phyloP scores from a whole-genome alignment of 352 stramenopile genomes.

The Phytophthora macrochlamydospora region DNA sequence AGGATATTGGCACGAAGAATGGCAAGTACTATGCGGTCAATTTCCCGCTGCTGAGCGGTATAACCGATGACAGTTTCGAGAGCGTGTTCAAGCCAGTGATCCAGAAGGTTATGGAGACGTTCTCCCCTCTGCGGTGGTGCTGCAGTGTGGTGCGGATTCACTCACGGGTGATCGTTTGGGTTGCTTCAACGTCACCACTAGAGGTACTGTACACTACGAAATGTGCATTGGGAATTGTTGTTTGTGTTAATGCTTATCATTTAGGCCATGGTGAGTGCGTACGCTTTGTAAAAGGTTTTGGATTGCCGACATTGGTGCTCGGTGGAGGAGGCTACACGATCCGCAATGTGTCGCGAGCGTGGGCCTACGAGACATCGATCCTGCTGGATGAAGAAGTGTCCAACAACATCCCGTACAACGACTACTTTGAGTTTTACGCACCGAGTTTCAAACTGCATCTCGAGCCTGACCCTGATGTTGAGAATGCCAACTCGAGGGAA shows the following conservation, averaged over 20 bases:
- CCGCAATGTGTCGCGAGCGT: conserved; percentile 92
- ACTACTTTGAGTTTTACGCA: conserved; percentile 88
- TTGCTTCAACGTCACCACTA: conserved; percentile 97
- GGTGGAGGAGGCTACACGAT: conserved; percentile 88
- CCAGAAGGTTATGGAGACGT: conserved; percentile 92
- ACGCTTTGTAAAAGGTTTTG: conserved; percentile 88
- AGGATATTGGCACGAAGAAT: conserved; percentile 94
- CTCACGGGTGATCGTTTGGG: conserved; percentile 96
- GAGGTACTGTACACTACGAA: conserved; percentile 25
- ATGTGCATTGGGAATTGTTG: neutral
- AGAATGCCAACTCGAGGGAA: conserved; percentile 85
- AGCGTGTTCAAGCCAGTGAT: conserved; percentile 98
- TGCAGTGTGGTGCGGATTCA: conserved; percentile 98
- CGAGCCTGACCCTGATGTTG: conserved; percentile 73
- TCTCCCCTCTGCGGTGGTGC: conserved; percentile 92
- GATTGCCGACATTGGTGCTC: conserved; percentile 81
- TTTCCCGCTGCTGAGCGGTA: conserved; percentile 95
- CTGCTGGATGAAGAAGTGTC: conserved; percentile 84
- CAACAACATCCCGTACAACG: conserved; percentile 86
- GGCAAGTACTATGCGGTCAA: conserved; percentile 97
- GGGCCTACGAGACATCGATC: conserved; percentile 98
- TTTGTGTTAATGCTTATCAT: neutral
- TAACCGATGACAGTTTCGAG: conserved; percentile 96
- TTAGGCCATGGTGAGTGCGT: conserved; percentile 81
- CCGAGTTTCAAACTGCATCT: conserved; percentile 88